A percentile compares a stretch with the other conserved stretches of the same genome.
phyloP scores from a whole-genome alignment of 2,329 filamentous ascomycete species.

The Aureobasidium sp. region DNA sequence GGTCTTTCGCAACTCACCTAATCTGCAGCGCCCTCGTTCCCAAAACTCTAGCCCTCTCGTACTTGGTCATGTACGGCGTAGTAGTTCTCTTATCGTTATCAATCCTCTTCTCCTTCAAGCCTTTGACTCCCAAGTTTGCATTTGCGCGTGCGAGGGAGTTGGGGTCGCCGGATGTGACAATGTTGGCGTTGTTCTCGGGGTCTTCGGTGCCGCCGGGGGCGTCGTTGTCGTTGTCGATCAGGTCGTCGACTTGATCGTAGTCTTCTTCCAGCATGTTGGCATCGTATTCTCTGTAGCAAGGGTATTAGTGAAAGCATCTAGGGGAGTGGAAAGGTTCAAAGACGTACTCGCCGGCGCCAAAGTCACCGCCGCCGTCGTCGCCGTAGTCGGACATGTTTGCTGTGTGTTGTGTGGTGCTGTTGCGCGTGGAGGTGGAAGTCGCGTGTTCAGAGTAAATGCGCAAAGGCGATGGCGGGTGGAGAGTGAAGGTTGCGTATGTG shows the following conservation, averaged over 20 bases:
- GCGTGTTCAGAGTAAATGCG: not conserved
- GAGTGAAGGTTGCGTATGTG: not conserved
- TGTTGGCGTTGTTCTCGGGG: slow-evolving; percentile 28
- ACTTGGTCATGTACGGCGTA: slow-evolving; percentile 99
- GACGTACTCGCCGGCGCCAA: slow-evolving; percentile 17
- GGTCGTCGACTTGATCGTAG: slow-evolving; percentile 47
- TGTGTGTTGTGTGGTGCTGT: not conserved
- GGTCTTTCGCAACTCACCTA: slow-evolving; percentile 51
- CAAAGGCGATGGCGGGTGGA: not conserved
- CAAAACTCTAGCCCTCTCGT: slow-evolving; percentile 87
- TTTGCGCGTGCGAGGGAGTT: slow-evolving; percentile 36
- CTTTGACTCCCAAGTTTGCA: slow-evolving; percentile 46
- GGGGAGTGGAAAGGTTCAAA: not conserved
- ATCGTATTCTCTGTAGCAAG: slow-evolving; percentile 23
- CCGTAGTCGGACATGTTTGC: slow-evolving; percentile 25
- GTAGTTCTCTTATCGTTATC: slow-evolving; percentile 80
- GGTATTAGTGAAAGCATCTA: not conserved
- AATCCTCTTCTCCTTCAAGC: slow-evolving; percentile 72
- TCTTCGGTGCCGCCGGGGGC: slow-evolving; percentile 18
- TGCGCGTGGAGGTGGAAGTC: not conserved
- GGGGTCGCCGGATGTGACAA: slow-evolving; percentile 43
- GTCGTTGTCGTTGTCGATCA: slow-evolving; percentile 14
- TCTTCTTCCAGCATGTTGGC: slow-evolving; percentile 34
- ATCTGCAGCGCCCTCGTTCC: slow-evolving; percentile 93
- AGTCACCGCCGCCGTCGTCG: slow-evolving; percentile 16